Conservation (phyloP, 768 basidiomycete genomes). For the Coprinellus micaceus region DNA sequence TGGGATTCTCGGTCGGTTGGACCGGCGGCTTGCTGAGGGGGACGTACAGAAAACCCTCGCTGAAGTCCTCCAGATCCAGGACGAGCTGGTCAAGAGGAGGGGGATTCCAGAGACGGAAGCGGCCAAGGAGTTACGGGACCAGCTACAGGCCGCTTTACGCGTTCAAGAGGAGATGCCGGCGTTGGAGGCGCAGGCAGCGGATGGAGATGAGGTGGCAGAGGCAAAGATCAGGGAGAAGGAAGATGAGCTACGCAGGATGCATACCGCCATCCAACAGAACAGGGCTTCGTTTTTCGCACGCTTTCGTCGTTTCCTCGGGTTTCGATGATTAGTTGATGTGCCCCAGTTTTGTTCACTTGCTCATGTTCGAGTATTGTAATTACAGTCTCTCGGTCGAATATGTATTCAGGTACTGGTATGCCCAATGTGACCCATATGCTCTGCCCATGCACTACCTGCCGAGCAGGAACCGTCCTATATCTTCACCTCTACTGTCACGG, state of each 20-base stretch:
- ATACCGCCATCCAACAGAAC: no score
- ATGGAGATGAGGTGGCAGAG: neutral
- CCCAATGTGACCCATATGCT: no score
- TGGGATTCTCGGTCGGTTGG: neutral
- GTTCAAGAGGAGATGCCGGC: neutral
- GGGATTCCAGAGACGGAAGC: neutral
- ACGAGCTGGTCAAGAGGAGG: neutral
- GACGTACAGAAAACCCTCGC: neutral
- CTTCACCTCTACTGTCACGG: no score
- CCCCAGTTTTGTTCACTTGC: no score
- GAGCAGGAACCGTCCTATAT: no score
- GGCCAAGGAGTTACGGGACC: neutral
- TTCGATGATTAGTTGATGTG: no score
- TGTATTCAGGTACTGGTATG: no score
- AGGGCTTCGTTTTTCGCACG: neutral
- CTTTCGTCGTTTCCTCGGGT: no score
- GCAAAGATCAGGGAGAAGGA: neutral
- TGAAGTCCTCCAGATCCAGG: neutral
- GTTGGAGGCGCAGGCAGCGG: neutral
- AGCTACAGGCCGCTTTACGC: neutral
- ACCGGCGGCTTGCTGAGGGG: neutral
- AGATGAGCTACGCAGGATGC: no score
- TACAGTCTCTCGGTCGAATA: no score
- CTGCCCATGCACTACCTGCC: no score
- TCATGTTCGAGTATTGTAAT: no score